Base-by-base conservation (phyloP, 306 rosid species). In the Rosa chinensis region DNA sequence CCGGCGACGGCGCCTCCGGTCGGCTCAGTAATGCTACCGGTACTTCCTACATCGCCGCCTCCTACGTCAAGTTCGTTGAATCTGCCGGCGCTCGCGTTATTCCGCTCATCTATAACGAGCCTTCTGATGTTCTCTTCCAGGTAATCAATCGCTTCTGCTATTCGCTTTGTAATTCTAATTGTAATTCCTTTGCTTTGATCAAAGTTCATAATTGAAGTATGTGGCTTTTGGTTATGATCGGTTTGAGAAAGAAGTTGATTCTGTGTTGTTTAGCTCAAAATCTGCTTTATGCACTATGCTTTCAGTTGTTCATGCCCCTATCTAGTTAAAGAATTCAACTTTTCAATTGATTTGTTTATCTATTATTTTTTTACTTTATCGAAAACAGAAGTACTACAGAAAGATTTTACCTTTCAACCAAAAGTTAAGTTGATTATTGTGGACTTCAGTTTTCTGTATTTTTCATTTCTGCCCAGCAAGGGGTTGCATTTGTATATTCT, bases 121-220 rank as follows among this genome's bases (percentile, higher is more conserved):
- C n/a, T n/a, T n/a, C n/a, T n/a, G n/a, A n/a, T n/a, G 70, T 80
- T 79, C 88, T 92, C 76, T 81, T 82, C 78, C 83, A 89, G 97
- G 94, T 89, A 62, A 52, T 58, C 56, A 18, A 23, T 13, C 17
- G 1, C 18, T 61, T 10, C 37, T 59, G 66, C 35, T 0, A 59
- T 59, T 59, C 11, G 35, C 1, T 66, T 62, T 50, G 4, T 20
- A 16, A 7, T n/a, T 76, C n/a, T n/a, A n/a, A n/a, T n/a, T n/a
- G 6, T 18, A 0, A 11, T 70, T 16, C 4, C 45, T 70, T 2
- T 20, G 25, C 9, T n/a, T n/a, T 56, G 63, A n/a, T 56, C 12
- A 8, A 56, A 56, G 13, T n/a, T n/a, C 63, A 56, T 1, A 11
- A 61, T 61, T n/a, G 63, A 56, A 56, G 25, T 7, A 8, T 56